Evolutionary conservation across 2,329 filamentous ascomycete genomes (phyloP), one percentile per base, ranked within the genome.

Genomic region (Orbilia brochopaga): DNA sequence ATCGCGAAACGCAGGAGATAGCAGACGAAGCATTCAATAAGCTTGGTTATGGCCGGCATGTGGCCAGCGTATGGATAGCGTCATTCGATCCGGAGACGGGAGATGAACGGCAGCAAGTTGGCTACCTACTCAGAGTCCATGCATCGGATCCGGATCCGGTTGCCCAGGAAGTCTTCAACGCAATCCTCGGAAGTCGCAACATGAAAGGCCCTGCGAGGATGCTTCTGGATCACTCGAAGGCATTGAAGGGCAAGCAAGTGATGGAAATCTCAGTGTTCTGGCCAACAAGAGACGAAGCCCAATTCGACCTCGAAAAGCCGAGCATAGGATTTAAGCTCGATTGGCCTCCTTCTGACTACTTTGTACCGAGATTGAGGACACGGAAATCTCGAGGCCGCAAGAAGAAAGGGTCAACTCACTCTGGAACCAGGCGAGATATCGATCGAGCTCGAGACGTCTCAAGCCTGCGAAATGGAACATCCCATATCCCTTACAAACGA

Each of bases 101-200:
- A n/a, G n/a, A n/a, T n/a, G n/a, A n/a, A n/a, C n/a, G n/a, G n/a
- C n/a, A n/a, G n/a, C n/a, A 54, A 19, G 1, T 35, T 5, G 60
- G 60, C 4, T 48, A 24, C 1, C 1, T 52, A 21, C 19, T 66
- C 1, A 54, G 10, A 1, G 15, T 66, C 4, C 30, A 66, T 32
- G 46, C 23, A 8, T 19, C 17, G 13, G 54, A 52, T 8, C 5
- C 21, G 2, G 32, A 46, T 7, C 37, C 48, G 1, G 10, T 11
- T 15, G 62, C 37, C 4, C 51, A 69, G 35, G 23, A 24, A 44
- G 50, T 23, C 7, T 57, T 69, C 11, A 57, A 69, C 35, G 51
- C 52, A 1, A 44, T 69, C n/a, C 8, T 69, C 2, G 64, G 51
- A 3, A 42, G 17, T 19, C 30, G 17, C 23, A 69, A 62, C 30